Base-by-base conservation (phyloP, 139 green algal genomes). In the Pseudopediastrum boryanum region DNA sequence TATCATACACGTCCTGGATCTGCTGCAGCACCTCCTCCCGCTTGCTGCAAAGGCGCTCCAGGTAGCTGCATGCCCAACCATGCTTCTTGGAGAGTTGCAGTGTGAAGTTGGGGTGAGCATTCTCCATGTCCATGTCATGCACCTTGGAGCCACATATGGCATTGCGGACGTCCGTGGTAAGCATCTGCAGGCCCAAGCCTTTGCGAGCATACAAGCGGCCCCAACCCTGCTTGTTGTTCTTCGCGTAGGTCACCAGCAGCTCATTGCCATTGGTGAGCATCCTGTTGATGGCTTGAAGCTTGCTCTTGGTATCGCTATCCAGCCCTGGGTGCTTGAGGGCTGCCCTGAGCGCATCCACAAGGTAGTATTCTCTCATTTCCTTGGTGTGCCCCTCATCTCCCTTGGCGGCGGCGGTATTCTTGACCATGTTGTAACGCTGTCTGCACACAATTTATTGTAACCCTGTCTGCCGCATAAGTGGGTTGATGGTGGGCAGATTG, bases 71-170 rank as follows among this genome's bases (percentile, higher is more conserved):
- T 31, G 36, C 56, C 56, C 56, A 64, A 31, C 56, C 56, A 36
- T 64, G 56, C 56, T 64, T 64, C 56, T 64, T 64, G 56, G 56
- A 27, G 7, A 64, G 16, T 7, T 64, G 56, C 56, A 64, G 16
- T 36, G 19, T 31, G 12, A 64, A 36, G 56, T 35, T 38, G 56
- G 56, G 56, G 56, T 64, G 56, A 31, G 56, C 56, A 31, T 64
- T 62, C 25, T 36, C 52, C 52, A 62, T 62, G 52, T 62, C 52
- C 31, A 62, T 62, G 52, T 62, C 52, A 62, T 62, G 52, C 29
- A 62, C 52, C 52, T 6, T 36, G 25, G 29, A 36, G 25, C 48
- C 48, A 19, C 48, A 56, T 56, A 56, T 13, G 13, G 48, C 48
- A 19, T 56, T 56, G 48, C 48, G 52, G 52, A 62, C 52, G 31